Evolutionary conservation across 148 eudicot species (phyloP), one percentile per base, ranked within the genome.

Genomic region (Pouteria glomerata): DNA sequence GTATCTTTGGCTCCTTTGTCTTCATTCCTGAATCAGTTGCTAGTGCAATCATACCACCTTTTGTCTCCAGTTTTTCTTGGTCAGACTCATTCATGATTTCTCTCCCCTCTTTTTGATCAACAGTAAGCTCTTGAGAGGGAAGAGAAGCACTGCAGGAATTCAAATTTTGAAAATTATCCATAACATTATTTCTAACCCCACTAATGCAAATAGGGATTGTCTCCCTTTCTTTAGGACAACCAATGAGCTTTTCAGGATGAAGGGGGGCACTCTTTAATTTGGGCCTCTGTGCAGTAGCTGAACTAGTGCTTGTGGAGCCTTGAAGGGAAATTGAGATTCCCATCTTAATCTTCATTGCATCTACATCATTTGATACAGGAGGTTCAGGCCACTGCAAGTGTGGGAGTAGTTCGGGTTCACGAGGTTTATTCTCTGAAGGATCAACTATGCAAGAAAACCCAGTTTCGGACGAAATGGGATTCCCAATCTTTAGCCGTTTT

Each of bases 401-500:
- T 10, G 70, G 42, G 41, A 48, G 57, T 47, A 19, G 79, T 55
- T 80, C 74, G 60, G 45, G 80, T 74, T 75, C 55, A 72, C 6
- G 21, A 13, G 71, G 64, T 53, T 82, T 81, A 69, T 66, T 74
- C 63, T 60, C 30, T 63, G 69, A 58, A 18, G 70, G 60, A 56
- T 69, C 42, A 68, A 55, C 64, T 23, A 27, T 72, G 70, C 33
- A 42, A 37, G 69, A 76, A 75, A 78, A 27, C 59, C 52, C 76
- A 65, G 23, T 56, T 55, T 68, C 76, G 62, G 55, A 26, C 14
- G 68, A 55, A 72, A 59, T 34, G 4, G 71, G 11, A 60, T 75
- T 72, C 23, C 34, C 70, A 50, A 73, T 57, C 73, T 85, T 89
- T 71, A 78, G 76, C 51, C 71, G 74, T 73, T 92, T 86, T 37